Evolutionary conservation across 176 grass and related monocot genomes (phyloP).

Genomic region (Aegilops bicornis): DNA sequence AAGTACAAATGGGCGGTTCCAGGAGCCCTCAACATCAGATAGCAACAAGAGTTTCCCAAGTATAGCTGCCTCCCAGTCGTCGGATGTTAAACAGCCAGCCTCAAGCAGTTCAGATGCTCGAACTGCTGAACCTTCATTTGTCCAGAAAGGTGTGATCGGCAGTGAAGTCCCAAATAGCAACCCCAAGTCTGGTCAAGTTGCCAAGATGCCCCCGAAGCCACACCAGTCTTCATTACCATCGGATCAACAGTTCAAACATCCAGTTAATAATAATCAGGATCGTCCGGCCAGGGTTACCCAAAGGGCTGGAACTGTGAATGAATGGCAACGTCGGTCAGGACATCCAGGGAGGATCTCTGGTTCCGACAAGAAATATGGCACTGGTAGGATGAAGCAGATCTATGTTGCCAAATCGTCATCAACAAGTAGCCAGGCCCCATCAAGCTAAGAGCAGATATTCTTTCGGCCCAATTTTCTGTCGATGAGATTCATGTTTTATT

Average conservation of each 20-base stretch:
- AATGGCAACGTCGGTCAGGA: conserved; percentile 71
- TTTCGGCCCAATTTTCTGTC: conserved; percentile 2
- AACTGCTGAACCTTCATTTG: conserved; percentile 44
- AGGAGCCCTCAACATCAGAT: conserved; percentile 49
- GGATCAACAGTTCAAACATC: conserved; percentile 48
- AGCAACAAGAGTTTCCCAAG: conserved; percentile 45
- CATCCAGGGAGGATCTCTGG: conserved; percentile 55
- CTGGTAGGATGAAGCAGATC: conserved; percentile 90
- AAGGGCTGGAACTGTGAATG: conserved; percentile 47
- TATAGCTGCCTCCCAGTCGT: conserved; percentile 43
- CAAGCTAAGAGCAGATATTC: conserved; percentile 39
- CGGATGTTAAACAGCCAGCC: conserved; percentile 48
- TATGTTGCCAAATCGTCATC: conserved; percentile 75
- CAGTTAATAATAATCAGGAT: conserved; percentile 50
- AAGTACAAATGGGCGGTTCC: conserved; percentile 54
- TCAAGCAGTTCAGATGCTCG: conserved; percentile 43
- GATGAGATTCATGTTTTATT: not conserved
- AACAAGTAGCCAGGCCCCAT: conserved; percentile 29
- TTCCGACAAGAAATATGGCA: conserved; percentile 64
- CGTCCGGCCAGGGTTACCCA: conserved; percentile 31
- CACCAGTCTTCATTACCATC: conserved; percentile 33
- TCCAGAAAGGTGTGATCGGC: conserved; percentile 36
- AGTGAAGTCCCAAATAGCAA: conserved; percentile 57
- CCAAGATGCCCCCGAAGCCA: conserved; percentile 38
- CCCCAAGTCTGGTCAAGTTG: conserved; percentile 36